These are phyloP conservation scores for Rhizopus sp. DNA, from an alignment of 371 early-diverging fungal genomes.

Conservation along the genomic window DNA sequence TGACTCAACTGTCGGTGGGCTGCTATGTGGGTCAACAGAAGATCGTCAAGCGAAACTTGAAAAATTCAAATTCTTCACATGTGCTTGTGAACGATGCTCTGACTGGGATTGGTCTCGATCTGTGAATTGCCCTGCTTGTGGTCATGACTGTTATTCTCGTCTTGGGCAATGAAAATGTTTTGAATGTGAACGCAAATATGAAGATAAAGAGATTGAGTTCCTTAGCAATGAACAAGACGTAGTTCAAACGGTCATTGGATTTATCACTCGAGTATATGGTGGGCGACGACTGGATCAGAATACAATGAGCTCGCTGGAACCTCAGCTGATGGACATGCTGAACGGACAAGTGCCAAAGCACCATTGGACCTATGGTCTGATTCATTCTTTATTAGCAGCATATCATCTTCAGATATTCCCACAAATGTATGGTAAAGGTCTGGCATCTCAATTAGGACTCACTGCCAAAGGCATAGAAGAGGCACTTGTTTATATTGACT, in stretches of 20 bases:
- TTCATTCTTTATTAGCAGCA: constrained; percentile 36
- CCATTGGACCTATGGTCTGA: constrained; percentile 45
- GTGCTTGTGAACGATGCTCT: constrained; percentile 43
- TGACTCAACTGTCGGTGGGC: constrained; percentile 39
- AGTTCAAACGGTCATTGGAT: constrained; percentile 30
- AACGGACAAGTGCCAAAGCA: constrained; percentile 26
- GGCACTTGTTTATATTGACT: constrained; percentile 35
- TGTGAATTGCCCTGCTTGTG: constrained; percentile 18
- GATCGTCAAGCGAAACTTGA: constrained; percentile 35
- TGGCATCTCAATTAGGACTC: constrained; percentile 40
- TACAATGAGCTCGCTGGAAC: constrained; percentile 45
- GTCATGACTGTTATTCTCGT: constrained; percentile 3
- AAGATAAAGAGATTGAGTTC: constrained; percentile 14
- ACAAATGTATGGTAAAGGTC: constrained; percentile 42
- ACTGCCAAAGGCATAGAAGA: constrained; percentile 37
- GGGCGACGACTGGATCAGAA: constrained; percentile 22
- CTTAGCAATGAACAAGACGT: constrained; percentile 31
- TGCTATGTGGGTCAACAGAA: constrained; percentile 40
- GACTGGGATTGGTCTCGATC: constrained; percentile 42
- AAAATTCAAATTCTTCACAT: constrained; percentile 49
- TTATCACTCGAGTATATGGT: constrained; percentile 32
- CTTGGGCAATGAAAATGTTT: constrained; percentile 25
- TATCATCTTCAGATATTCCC: constrained; percentile 47
- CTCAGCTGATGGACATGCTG: constrained; percentile 35
- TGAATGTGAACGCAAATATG: constrained; percentile 8